phyloP scores from a whole-genome alignment of 306 rosid species.

The Morella rubra region DNA sequence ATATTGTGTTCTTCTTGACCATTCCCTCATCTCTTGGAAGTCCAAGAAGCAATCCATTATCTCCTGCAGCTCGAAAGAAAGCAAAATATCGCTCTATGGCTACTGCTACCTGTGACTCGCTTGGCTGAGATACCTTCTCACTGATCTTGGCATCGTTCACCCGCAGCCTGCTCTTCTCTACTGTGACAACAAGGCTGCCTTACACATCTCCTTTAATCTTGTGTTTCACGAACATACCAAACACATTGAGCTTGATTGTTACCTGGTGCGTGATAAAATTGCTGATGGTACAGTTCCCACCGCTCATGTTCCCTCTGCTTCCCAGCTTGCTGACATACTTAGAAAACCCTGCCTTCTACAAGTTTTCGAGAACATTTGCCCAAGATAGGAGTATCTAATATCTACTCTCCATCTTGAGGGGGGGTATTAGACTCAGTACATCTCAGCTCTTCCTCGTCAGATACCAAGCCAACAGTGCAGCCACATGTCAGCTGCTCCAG shows the following conservation, averaged over 20 bases:
- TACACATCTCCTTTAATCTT: not conserved
- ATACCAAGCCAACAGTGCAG: no score
- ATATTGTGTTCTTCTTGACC: no score
- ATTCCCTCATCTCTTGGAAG: no score
- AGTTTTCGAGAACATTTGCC: not conserved
- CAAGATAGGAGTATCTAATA: not conserved
- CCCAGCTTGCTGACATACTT: not conserved
- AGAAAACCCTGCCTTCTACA: not conserved
- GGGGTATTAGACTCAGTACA: not conserved
- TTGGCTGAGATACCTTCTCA: not conserved
- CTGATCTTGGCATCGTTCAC: not conserved
- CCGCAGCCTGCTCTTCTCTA: no score
- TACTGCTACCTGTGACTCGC: not conserved
- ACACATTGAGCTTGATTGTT: not conserved
- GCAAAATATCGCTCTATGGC: not conserved
- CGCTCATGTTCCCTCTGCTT: not conserved
- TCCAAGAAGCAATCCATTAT: no score
- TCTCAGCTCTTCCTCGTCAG: no score
- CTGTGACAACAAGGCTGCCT: slow-evolving; percentile 5
- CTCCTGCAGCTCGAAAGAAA: not conserved
- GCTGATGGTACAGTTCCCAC: not conserved
- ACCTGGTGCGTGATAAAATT: not conserved
- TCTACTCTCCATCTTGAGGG: not conserved
- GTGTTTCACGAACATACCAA: not conserved
- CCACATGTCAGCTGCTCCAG: no score